A percentile compares a stretch with the other conserved stretches of the same genome.
Conservation (phyloP, 768 basidiomycete species). For the Lactarius pseudohatsudake region DNA sequence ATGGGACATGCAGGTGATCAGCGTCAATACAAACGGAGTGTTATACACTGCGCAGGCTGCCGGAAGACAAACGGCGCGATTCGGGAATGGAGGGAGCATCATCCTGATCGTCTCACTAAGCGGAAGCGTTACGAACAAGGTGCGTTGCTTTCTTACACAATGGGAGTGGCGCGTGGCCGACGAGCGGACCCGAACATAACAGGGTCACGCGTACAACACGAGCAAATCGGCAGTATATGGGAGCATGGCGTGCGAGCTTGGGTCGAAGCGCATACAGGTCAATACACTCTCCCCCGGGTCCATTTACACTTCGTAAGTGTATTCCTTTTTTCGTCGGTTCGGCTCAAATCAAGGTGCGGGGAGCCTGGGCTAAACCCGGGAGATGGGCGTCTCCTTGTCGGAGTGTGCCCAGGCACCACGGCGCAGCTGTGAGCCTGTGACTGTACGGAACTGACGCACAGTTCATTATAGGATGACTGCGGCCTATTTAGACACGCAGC, state of each 20-base stretch:
- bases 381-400: background rate
- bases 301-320: slow-evolving; percentile 53
- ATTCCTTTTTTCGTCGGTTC: background rate
- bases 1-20: slow-evolving; percentile 49
- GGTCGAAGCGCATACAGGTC: slow-evolving; percentile 62
- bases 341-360: background rate
- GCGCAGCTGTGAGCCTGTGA: slow-evolving; percentile 20
- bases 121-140: slow-evolving; percentile 62
- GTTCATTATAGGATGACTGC: slow-evolving; percentile 61
- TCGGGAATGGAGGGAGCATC: slow-evolving; percentile 42
- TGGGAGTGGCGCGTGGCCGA: background rate
- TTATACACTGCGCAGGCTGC: slow-evolving; percentile 41
- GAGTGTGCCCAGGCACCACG: background rate
- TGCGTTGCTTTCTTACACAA: slow-evolving; percentile 32
- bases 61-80: slow-evolving; percentile 38
- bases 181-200: background rate
- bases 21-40: slow-evolving; percentile 55
- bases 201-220: slow-evolving; percentile 76
- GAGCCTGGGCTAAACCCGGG: background rate
- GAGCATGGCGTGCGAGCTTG: slow-evolving; percentile 83
- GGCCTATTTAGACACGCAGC: slow-evolving; percentile 63
- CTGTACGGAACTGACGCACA: slow-evolving; percentile 6
- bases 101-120: slow-evolving; percentile 47
- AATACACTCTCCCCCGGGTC: slow-evolving; percentile 77
- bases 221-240: slow-evolving; percentile 80